Conservation (phyloP, 345 rosid species). For the Litchi chinensis region DNA sequence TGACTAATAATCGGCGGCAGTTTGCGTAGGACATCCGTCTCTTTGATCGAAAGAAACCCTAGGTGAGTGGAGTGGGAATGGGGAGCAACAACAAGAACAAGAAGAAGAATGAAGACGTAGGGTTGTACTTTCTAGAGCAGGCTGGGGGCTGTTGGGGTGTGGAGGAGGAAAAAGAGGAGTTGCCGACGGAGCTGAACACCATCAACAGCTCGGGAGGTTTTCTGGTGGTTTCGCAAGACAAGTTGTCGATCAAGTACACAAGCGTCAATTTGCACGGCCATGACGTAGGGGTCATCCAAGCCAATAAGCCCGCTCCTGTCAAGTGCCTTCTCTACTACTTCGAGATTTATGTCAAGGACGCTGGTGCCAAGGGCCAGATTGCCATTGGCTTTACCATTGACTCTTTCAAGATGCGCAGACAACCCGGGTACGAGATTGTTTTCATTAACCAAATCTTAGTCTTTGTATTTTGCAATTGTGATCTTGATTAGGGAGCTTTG, state of each 20-base stretch:
- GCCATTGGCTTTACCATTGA: slow-evolving; percentile 87
- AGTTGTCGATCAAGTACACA: slow-evolving; percentile 77
- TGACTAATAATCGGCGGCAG: no score
- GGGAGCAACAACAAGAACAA: slow-evolving; percentile 27
- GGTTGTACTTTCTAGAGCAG: slow-evolving; percentile 52
- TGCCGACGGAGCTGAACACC: slow-evolving; percentile 85
- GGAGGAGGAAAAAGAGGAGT: slow-evolving; percentile 53
- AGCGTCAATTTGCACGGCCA: slow-evolving; percentile 64
- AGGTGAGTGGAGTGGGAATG: not conserved
- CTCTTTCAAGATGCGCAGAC: slow-evolving; percentile 83
- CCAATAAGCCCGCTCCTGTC: slow-evolving; percentile 75
- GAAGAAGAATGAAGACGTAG: slow-evolving; percentile 44
- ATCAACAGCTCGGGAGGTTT: slow-evolving; percentile 88
- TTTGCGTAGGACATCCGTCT: no score
- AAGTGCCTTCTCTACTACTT: slow-evolving; percentile 82
- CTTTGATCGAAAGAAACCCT: no score
- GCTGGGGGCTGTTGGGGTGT: slow-evolving; percentile 21
- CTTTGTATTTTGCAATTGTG: no score
- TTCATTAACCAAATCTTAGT: no score
- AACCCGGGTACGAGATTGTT: slow-evolving; percentile 64
- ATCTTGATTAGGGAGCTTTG: no score
- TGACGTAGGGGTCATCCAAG: slow-evolving; percentile 90
- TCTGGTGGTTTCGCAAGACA: slow-evolving; percentile 73
- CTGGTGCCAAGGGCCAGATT: slow-evolving; percentile 73
- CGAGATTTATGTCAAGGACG: slow-evolving; percentile 82